Base-by-base conservation (phyloP, 441 rosid species). In the Erodium texanum region DNA sequence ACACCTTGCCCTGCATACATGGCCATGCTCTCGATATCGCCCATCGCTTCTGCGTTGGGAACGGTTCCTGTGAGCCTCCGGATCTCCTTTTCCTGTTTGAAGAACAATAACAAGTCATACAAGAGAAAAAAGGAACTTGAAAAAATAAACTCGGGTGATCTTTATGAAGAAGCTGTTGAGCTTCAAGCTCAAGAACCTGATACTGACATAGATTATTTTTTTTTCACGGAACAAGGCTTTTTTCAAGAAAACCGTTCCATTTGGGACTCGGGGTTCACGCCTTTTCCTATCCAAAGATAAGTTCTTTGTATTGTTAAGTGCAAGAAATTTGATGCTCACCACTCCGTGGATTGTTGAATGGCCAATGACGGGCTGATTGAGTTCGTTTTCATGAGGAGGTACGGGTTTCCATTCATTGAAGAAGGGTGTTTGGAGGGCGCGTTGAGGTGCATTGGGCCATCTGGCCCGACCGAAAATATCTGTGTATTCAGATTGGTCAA, bases 1-100 rank as follows among this genome's bases (percentile, higher is more conserved):
- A 87, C 95, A 38, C 96, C 84, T 85, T 89, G 74, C 24, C 98
- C 95, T 1, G 93, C 96, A 63, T 88, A 92, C 98, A 92, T 85
- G 0, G 78, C 93, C 98, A 89, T 92, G 80, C 89, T 92, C 76
- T 89, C 91, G 18, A 85, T 88, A 65, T 92, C 95, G 2, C 96
- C 98, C 0, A 88, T 82, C 1, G 96, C 74, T 7, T 82, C 74
- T 41, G 24, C 69, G 75, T 92, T 92, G 0, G 98, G 98, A 69
- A 85, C 94, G 0, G 96, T 67, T 41, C 94, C 98, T 0, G 83
- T 77, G 58, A 92, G 80, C 29, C 87, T 80, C 5, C 78, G 84
- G 63, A 92, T 78, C 73, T 92, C 91, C 66, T 83, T 92, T 74
- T 89, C 96, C 97, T 92, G 76, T 68, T 68, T 59, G 3, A 38